Evolutionary conservation across 1,284 basidiomycete genomes (phyloP).

Genomic region (Erythrobasidium hasegawianum): DNA sequence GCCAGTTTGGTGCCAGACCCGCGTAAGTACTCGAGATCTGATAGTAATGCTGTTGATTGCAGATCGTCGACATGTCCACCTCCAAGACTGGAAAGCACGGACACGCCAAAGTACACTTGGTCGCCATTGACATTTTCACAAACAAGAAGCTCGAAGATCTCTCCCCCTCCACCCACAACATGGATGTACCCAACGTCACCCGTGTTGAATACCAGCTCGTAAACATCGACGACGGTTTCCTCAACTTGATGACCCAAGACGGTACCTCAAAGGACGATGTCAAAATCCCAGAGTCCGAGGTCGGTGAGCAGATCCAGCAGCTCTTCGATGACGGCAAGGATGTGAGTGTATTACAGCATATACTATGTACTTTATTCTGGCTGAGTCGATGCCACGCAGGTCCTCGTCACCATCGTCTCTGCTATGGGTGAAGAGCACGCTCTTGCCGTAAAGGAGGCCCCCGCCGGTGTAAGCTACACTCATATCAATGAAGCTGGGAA

Average conservation of each 20-base stretch:
- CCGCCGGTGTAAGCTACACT: constrained; percentile 44
- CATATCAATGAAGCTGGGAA: background rate
- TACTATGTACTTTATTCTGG: background rate
- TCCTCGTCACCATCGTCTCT: constrained; percentile 80
- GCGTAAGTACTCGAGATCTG: no score
- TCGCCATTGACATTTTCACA: constrained; percentile 87
- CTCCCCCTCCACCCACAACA: constrained; percentile 96
- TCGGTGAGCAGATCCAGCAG: constrained; percentile 32
- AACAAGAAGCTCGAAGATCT: constrained; percentile 97
- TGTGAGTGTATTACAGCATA: no score
- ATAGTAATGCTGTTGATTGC: background rate
- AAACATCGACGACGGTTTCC: constrained; percentile 61
- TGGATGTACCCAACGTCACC: constrained; percentile 93
- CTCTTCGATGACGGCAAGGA: constrained; percentile 34
- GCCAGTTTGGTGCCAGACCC: background rate
- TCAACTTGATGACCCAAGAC: constrained; percentile 87
- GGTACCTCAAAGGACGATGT: constrained; percentile 91
- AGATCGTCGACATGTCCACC: constrained; percentile 96
- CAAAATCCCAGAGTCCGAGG: constrained; percentile 61
- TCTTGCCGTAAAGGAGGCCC: constrained; percentile 79
- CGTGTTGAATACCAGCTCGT: constrained; percentile 92
- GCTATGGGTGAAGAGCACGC: constrained; percentile 93
- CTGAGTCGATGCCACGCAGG: constrained; percentile 27
- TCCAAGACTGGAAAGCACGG: constrained; percentile 98
- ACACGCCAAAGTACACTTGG: constrained; percentile 98